A percentile compares a stretch with the other conserved stretches of the same genome.
These are phyloP conservation scores for Hygrophorus pudorinus DNA, from an alignment of 768 basidiomycete genomes.

Conservation along the genomic window DNA sequence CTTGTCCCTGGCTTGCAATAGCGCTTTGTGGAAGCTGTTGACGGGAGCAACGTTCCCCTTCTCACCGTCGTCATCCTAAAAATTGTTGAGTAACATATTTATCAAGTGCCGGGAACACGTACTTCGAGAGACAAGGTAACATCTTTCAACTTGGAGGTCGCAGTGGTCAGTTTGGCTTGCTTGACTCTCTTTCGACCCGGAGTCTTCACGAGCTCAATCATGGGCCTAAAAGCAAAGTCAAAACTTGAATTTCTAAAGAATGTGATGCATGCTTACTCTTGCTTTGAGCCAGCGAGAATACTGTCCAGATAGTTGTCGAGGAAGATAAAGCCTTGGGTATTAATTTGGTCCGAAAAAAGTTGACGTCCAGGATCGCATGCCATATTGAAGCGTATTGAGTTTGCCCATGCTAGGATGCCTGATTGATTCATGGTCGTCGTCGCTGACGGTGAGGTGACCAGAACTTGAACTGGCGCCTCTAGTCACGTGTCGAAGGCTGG, in stretches of 20 bases:
- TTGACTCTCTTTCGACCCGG: constrained; percentile 63
- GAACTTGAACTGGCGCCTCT: not conserved
- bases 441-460: not conserved
- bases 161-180: constrained; percentile 30
- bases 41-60: constrained; percentile 33
- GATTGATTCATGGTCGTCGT: constrained; percentile 27
- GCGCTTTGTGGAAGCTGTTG: constrained; percentile 37
- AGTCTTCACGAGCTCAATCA: constrained; percentile 78
- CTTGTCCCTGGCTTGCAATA: constrained; percentile 24
- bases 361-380: constrained; percentile 62
- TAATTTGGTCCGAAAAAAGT: constrained; percentile 63
- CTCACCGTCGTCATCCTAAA: constrained; percentile 22
- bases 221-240: constrained; percentile 32
- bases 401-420: constrained; percentile 63
- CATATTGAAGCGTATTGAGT: constrained; percentile 58
- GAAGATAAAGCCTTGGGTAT: constrained; percentile 68
- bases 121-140: constrained; percentile 39
- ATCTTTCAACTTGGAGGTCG: constrained; percentile 32
- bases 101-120: constrained; percentile 3
- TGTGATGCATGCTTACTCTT: constrained; percentile 39
- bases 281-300: constrained; percentile 54
- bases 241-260: constrained; percentile 1
- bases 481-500: constrained; percentile 1
- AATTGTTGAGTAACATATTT: not conserved
- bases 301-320: constrained; percentile 70